phyloP scores from a whole-genome alignment of 352 stramenopile genomes.

The Phytopythium cucurbitacearum region DNA sequence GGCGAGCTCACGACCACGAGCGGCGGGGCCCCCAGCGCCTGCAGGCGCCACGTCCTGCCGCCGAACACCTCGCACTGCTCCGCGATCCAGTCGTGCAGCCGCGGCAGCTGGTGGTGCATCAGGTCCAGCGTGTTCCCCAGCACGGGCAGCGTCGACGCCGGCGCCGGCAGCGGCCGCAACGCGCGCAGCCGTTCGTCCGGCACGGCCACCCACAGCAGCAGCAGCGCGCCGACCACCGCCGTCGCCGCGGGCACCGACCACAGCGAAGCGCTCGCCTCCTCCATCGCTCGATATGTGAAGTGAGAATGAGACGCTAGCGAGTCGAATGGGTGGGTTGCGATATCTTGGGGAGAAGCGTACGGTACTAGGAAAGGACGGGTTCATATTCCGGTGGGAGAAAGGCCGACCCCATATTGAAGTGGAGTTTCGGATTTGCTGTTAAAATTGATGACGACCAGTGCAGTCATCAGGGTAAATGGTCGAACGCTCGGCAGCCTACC shows the following conservation, averaged over 20 bases:
- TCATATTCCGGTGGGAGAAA: no score
- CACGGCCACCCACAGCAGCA: slow-evolving; percentile 17
- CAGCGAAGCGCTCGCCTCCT: not conserved
- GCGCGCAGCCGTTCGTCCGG: slow-evolving; percentile 19
- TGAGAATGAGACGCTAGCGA: no score
- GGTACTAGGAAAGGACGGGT: no score
- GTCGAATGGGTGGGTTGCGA: no score
- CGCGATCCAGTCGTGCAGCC: slow-evolving; percentile 41
- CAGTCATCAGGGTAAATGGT: no score
- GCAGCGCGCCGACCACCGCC: slow-evolving; percentile 7
- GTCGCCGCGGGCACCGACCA: slow-evolving; percentile 13
- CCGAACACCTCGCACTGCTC: slow-evolving; percentile 35
- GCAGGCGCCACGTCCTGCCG: slow-evolving; percentile 30
- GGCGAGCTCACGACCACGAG: slow-evolving; percentile 32
- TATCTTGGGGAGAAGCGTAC: no score
- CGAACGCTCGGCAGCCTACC: no score
- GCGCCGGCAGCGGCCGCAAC: slow-evolving; percentile 20
- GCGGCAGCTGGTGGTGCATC: slow-evolving; percentile 28
- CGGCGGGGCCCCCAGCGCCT: slow-evolving; percentile 27
- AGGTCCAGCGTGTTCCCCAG: slow-evolving; percentile 45
- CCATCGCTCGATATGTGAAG: no score
- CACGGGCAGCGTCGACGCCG: slow-evolving; percentile 29
- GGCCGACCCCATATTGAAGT: no score
- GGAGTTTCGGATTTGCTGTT: no score
- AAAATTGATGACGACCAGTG: no score